These are phyloP conservation scores for Platanthera guangdongensis DNA, from an alignment of 106 monocot species.

Conservation along the genomic window DNA sequence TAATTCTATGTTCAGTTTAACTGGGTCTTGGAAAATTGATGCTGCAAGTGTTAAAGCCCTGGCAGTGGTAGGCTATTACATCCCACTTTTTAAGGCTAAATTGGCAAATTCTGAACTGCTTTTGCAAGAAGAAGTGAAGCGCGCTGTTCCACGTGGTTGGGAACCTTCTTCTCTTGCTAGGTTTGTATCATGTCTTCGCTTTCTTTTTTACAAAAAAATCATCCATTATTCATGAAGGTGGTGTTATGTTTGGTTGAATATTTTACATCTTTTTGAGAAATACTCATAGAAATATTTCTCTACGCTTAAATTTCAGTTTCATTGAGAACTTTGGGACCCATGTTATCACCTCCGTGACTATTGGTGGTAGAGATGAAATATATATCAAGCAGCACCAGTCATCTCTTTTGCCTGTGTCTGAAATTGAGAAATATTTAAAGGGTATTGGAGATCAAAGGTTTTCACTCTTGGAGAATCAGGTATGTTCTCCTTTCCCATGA, in stretches of 20 bases:
- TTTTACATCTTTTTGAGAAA: background rate
- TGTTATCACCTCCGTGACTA: constrained; percentile 79
- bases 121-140: constrained; percentile 52
- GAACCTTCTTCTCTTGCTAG: constrained; percentile 80
- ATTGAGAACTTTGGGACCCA: constrained; percentile 95
- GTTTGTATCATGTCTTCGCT: constrained; percentile 26
- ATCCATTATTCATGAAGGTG: background rate
- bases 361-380: constrained; percentile 94
- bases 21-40: constrained; percentile 67
- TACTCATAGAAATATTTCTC: background rate
- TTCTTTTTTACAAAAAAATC: background rate
- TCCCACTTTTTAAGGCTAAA: constrained; percentile 54
- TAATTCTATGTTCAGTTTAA: constrained; percentile 91
- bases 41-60: constrained; percentile 57
- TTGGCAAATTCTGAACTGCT: constrained; percentile 27
- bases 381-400: constrained; percentile 83
- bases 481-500: background rate
- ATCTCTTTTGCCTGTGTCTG: constrained; percentile 55
- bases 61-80: constrained; percentile 59
- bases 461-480: constrained; percentile 30
- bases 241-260: background rate
- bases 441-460: constrained; percentile 81
- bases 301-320: constrained; percentile 42
- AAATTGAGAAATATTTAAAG: constrained; percentile 71
- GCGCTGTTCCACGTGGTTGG: constrained; percentile 60